Evolutionary conservation across 441 rosid species (phyloP), one percentile per base, ranked within the genome.

Genomic region (Aleurites moluccanus): DNA sequence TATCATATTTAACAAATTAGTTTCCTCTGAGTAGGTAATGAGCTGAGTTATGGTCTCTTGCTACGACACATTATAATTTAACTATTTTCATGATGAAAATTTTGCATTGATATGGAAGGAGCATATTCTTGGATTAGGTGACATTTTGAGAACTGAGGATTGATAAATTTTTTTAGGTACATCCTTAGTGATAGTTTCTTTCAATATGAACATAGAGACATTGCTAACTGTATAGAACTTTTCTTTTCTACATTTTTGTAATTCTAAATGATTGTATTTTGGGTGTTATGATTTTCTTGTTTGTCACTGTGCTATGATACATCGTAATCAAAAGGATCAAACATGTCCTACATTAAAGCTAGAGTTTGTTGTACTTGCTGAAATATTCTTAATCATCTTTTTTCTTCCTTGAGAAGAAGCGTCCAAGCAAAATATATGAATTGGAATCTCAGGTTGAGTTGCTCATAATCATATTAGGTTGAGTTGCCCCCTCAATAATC

Each of bases 371-470:
- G 53, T 13, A 60, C 61, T 63, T 33, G 21, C 44, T n/a, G 15
- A 25, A 28, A 45, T 49, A 56, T 88, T 76, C 84, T 21, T n/a
- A 45, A 56, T 30, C 53, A 65, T 72, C 16, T 30, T 42, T 61
- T 6, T 61, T 47, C 68, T 74, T 85, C 62, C 85, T 78, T 67
- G 87, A 90, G 96, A 93, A 90, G 86, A 92, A 90, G 78, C 88
- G 97, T 38, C 83, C 87, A 16, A 81, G 88, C 68, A 86, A 78
- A 82, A 82, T 91, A 82, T 78, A 87, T 0, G 94, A 94, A 79
- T 78, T 91, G 83, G 95, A 91, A 80, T 73, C 87, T 40, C 94
- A 88, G 86, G 73, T 92, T 56, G n/a, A n/a, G n/a, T n/a, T n/a
- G n/a, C n/a, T n/a, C n/a, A n/a, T n/a, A n/a, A n/a, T n/a, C n/a